Conservation (phyloP, 257 asterid genomes). For the Solanum chiquidenum region DNA sequence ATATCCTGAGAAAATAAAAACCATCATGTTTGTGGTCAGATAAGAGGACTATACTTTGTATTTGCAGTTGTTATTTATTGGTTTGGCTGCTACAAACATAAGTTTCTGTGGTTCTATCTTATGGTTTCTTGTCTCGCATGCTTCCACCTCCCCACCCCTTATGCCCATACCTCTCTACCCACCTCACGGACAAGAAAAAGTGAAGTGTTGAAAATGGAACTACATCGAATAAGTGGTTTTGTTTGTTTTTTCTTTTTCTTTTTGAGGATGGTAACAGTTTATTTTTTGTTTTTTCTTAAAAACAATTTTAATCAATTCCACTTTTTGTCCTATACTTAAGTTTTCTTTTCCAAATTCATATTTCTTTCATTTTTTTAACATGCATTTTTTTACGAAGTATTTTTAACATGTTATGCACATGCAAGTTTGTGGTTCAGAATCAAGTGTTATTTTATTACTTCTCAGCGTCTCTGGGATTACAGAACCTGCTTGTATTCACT, state of each 20-base stretch:
- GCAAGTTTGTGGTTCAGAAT: neutral
- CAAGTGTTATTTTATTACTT: neutral
- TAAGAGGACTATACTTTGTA: neutral
- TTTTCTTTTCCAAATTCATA: neutral
- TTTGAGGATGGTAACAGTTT: neutral
- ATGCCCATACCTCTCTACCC: neutral
- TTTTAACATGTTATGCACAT: neutral
- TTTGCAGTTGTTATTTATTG: neutral
- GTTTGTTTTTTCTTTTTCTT: neutral
- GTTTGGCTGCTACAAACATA: neutral
- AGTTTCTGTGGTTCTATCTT: neutral
- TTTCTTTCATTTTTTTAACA: neutral
- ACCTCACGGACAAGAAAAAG: neutral
- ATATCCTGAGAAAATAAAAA: neutral
- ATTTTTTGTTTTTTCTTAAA: neutral
- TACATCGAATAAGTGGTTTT: neutral
- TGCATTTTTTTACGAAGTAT: neutral
- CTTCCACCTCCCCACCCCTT: neutral
- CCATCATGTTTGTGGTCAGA: neutral
- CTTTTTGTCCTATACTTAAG: neutral
- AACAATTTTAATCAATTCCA: neutral
- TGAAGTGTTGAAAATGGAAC: neutral
- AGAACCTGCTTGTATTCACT: neutral
- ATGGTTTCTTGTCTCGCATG: neutral
- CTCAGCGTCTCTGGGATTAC: neutral